Conservation (phyloP, 164 flowering plant genomes). For the Piper betle region DNA sequence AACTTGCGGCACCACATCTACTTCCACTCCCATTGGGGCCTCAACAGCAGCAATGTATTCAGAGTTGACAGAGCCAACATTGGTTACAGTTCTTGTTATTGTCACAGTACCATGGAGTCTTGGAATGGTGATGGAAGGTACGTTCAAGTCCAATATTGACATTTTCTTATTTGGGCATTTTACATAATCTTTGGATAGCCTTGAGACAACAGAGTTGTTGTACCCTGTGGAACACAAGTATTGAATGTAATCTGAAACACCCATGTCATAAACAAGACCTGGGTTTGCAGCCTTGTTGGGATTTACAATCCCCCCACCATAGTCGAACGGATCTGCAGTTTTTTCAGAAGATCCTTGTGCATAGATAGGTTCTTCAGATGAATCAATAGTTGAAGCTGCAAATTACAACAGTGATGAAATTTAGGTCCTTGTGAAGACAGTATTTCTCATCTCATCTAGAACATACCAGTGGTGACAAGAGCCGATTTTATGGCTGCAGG, state of each 20-base stretch:
- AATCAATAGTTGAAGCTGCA: conserved; percentile 29
- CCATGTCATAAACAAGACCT: conserved; percentile 28
- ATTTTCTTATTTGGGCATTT: conserved; percentile 12
- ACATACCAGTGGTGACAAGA: conserved; percentile 39
- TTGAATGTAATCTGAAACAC: conserved; percentile 15
- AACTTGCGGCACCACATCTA: too few species aligned
- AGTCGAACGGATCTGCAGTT: conserved; percentile 51
- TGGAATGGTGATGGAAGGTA: conserved; percentile 46
- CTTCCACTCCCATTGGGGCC: too few species aligned
- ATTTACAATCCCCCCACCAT: conserved; percentile 46
- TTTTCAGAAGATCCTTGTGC: conserved; percentile 35
- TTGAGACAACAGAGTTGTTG: conserved; percentile 23
- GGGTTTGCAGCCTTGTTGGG: conserved; percentile 41
- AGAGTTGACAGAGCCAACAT: too few species aligned
- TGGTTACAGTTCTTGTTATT: too few species aligned
- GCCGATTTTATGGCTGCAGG: conserved; percentile 57
- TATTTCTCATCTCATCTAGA: too few species aligned
- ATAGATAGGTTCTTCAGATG: conserved; percentile 14
- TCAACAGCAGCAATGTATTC: too few species aligned
- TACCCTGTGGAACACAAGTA: conserved; percentile 34
- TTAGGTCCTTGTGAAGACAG: too few species aligned
- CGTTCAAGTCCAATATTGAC: conserved; percentile 22
- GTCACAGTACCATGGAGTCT: conserved; percentile 11
- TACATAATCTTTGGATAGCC: conserved; percentile 10
- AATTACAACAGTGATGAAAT: not conserved